Percentiles rank a stretch among this genome's conserved stretches.
phyloP scores from a whole-genome alignment of 345 rosid species.

The Ricinus communis region DNA sequence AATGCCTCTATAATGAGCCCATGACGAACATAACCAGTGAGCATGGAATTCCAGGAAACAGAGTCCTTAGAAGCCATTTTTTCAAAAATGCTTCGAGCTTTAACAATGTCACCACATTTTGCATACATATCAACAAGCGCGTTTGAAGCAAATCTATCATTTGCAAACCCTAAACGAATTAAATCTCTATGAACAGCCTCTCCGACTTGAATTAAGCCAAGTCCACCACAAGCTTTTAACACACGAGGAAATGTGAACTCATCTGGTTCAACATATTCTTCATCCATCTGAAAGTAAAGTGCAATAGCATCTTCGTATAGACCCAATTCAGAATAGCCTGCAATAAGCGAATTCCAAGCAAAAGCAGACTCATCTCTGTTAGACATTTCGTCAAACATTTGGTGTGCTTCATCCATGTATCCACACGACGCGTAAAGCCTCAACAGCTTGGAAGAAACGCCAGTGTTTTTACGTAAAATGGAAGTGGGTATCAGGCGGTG shows the following conservation, averaged over 20 bases:
- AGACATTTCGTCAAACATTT: conserved; percentile 79
- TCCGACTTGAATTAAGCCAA: conserved; percentile 67
- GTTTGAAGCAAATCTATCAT: conserved; percentile 60
- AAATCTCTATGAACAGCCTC: conserved; percentile 74
- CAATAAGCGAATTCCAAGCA: conserved; percentile 86
- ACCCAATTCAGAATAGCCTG: conserved; percentile 68
- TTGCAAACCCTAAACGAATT: conserved; percentile 62
- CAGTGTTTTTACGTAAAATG: conserved; percentile 51
- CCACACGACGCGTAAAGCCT: conserved; percentile 58
- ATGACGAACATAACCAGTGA: conserved; percentile 60
- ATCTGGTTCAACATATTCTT: conserved; percentile 77
- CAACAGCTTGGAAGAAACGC: conserved; percentile 60
- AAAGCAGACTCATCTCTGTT: conserved; percentile 53
- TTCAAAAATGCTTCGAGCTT: conserved; percentile 67
- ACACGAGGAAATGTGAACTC: conserved; percentile 77
- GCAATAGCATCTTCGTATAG: conserved; percentile 79
- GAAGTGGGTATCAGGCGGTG: conserved; percentile 55
- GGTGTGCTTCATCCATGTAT: conserved; percentile 54
- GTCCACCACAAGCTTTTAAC: conserved; percentile 79
- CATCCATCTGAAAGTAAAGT: conserved; percentile 86
- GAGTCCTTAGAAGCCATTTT: conserved; percentile 50
- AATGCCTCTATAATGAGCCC: conserved; percentile 57
- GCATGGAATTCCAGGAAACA: conserved; percentile 81
- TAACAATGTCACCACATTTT: conserved; percentile 85
- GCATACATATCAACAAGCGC: conserved; percentile 92